phyloP scores from a whole-genome alignment of 345 rosid species.

The Clarkia xantiana region DNA sequence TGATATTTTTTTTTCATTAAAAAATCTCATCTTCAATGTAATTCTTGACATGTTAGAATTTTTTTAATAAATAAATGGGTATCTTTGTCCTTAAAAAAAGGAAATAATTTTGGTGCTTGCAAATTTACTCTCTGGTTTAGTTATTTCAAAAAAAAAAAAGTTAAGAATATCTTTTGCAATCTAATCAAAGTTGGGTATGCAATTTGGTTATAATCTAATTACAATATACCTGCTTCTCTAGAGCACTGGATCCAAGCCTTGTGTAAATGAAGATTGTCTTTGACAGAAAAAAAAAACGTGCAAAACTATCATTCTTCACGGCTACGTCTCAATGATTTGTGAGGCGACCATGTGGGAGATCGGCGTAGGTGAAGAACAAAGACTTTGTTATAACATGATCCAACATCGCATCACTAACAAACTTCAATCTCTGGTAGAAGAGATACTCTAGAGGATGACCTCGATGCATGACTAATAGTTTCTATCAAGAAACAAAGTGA shows the following conservation, averaged over 20 bases:
- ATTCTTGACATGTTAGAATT: too few relatives aligned
- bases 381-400: slow-evolving; percentile 95
- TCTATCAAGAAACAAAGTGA: slow-evolving; percentile 69
- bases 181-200: too few relatives aligned
- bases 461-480: slow-evolving; percentile 94
- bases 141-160: too few relatives aligned
- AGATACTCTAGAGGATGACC: slow-evolving; percentile 90
- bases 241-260: slow-evolving; percentile 91
- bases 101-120: too few relatives aligned
- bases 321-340: slow-evolving; percentile 98
- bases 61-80: too few relatives aligned
- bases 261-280: slow-evolving; percentile 77
- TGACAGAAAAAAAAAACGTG: slow-evolving; percentile 94
- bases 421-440: slow-evolving; percentile 86
- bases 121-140: too few relatives aligned
- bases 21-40: too few relatives aligned
- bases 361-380: slow-evolving; percentile 75
- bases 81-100: too few relatives aligned
- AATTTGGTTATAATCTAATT: too few relatives aligned
- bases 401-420: slow-evolving; percentile 94
- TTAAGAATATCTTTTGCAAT: too few relatives aligned
- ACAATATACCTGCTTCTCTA: slow-evolving; percentile 81
- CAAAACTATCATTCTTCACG: slow-evolving; percentile 93
- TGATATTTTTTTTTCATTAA: too few relatives aligned
- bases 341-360: slow-evolving; percentile 91